These are phyloP conservation scores for Agrocybe praecox DNA, from an alignment of 768 basidiomycete genomes.

Conservation along the genomic window DNA sequence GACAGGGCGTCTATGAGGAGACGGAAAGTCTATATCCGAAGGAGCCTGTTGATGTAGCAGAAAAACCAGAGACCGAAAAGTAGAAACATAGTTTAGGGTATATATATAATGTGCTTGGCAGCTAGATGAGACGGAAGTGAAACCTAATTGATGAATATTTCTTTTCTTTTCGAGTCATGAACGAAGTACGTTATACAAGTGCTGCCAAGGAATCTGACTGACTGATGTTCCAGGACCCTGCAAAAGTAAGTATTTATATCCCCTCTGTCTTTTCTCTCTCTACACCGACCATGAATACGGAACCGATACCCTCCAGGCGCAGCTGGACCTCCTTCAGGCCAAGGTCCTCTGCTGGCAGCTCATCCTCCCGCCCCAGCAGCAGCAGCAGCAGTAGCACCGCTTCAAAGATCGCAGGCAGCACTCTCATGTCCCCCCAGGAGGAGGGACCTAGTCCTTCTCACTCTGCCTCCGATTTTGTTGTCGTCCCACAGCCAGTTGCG, in stretches of 20 bases:
- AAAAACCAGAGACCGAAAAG: neutral
- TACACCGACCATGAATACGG: slow-evolving; percentile 17
- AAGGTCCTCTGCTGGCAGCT: slow-evolving; percentile 29
- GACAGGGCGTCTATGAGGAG: slow-evolving; percentile 21
- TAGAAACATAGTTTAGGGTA: too few species aligned
- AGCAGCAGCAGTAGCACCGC: slow-evolving; percentile 11
- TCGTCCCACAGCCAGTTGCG: slow-evolving; percentile 15
- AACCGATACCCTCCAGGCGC: slow-evolving; percentile 28
- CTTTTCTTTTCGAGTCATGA: slow-evolving; percentile 6
- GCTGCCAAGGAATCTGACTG: slow-evolving; percentile 24
- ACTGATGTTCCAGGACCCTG: slow-evolving; percentile 18
- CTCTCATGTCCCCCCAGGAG: neutral
- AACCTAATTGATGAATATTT: neutral
- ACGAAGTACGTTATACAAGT: slow-evolving; percentile 23
- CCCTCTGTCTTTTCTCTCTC: slow-evolving; percentile 7
- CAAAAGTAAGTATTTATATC: slow-evolving; percentile 27
- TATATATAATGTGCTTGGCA: neutral
- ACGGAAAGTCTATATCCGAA: slow-evolving; percentile 9
- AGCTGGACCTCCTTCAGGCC: slow-evolving; percentile 40
- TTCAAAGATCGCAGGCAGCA: neutral
- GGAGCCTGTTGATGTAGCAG: neutral
- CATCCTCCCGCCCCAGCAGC: neutral
- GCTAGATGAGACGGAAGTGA: neutral
- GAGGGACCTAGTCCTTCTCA: neutral
- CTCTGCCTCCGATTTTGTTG: slow-evolving; percentile 9